Base-by-base conservation (phyloP, 106 monocot genomes). In the Amphibolis antarctica region DNA sequence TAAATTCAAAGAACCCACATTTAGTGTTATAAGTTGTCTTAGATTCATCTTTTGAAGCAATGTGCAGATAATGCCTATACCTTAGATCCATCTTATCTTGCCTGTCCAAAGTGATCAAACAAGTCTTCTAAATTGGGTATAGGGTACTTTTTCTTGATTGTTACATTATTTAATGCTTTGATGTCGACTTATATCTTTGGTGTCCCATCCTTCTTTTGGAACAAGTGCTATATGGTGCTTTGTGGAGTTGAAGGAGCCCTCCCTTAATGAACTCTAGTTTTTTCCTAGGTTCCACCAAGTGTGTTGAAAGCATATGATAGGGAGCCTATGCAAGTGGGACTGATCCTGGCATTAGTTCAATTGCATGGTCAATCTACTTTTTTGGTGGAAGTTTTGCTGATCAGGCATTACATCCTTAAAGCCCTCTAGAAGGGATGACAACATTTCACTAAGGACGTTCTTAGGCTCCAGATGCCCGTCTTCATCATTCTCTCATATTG, bases 1-100 rank as follows among this genome's bases (percentile, higher is more conserved):
- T 12, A 14, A 50, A 66, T 13, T 66, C 65, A 31, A 47, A 50
- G 6, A 21, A 47, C 4, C 51, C 51, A 52, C 52, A 66, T 15
- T 29, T 46, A 15, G 59, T 60, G 17, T 15, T 6, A 12, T 12
- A 31, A 10, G 28, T n/a, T 0, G 60, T 60, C 60, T 31, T 60
- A 0, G 36, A 5, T 15, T 31, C 36, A 42, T 14, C 60, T 9
- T 12, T 15, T 10, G 24, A 0, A 1, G n/a, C 31, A 1, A 60
- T 42, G 0, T 15, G 12, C 1, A 60, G 28, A 2, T 60, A 60
- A 14, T 60, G 36, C 0, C 60, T 31, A 0, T 0, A 60, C 4
- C 28, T 3, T 0, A 60, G 10, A 10, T 60, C 12, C 31, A 42
- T 5, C 28, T 29, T 60, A 30, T 0, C 12, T 29, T 0, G 60